Evolutionary conservation across 1,284 basidiomycete genomes (phyloP), one percentile per base, ranked within the genome.

Genomic region (Fomitopsis pinicola): DNA sequence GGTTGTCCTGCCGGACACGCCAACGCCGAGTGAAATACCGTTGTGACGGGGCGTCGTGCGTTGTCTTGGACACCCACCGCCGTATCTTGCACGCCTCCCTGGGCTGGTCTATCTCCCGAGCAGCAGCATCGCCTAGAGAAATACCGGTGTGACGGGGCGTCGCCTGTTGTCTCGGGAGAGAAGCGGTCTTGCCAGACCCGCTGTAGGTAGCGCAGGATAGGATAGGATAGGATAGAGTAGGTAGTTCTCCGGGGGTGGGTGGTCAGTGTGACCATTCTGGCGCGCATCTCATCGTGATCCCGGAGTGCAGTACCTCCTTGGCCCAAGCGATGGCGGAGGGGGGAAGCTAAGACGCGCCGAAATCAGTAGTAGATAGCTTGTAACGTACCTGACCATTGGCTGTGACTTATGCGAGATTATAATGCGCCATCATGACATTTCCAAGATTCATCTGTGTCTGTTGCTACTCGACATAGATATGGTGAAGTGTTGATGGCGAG

Each of bases 311-410:
- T 54, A 54, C 52, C 52, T 54, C 35, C 52, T 54, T 38, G 15
- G 52, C 35, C 52, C 17, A 22, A 22, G 17, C 17, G 22, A 3
- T 6, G 52, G 52, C 35, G 19, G 22, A 22, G 35, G 35, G 22
- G 52, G 52, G 52, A 54, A 54, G 52, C 52, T n/a, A 54, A 54
- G 52, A 38, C 52, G 36, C 52, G 35, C 52, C 52, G n/a, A 54
- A 53, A 17, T 2, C 30, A 33, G 4, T 33, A 8, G 8, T 33
- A 5, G 22, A 33, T 33, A 33, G 30, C 30, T 33, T 33, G 30
- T 33, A 33, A 5, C 30, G 30, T 33, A 8, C 8, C 30, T 33
- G 30, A 5, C 30, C 8, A 8, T 33, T 33, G 5, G 30, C 5
- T 33, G 5, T 33, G 30, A 33, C 30, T 33, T 33, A 33, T 5